Evolutionary conservation across 2,329 filamentous ascomycete species (phyloP), one percentile per base, ranked within the genome.

Genomic region (Penicillium olsonii): DNA sequence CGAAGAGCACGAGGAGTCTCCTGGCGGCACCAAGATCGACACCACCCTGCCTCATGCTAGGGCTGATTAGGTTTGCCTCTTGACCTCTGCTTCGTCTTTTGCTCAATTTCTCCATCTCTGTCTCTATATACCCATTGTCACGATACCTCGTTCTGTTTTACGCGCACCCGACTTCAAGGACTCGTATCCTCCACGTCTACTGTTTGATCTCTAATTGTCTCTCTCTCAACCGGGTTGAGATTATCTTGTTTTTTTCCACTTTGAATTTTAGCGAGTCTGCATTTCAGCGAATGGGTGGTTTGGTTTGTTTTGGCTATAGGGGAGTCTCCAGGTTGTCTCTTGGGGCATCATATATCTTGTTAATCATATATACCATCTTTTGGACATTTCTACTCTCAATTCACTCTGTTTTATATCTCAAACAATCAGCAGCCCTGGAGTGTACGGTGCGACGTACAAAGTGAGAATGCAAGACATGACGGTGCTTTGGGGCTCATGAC

Each of bases 241-340:
- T 37, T 26, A 14, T 45, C 6, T 8, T 45, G 6, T 8, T 35
- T 22, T 27, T 4, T 15, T 14, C 4, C 42, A 11, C 8, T 14
- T 20, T 44, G 26, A 10, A n/a, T 20, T 29, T 40, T 45, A 50
- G 47, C 47, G 47, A 38, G 2, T 50, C 15, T 45, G 47, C 47
- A 50, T 50, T 39, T 18, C 37, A 50, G 42, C 42, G 42, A 45
- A 8, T 50, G 37, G 42, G 14, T 17, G 18, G 14, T 24, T 22
- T 39, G 22, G 22, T 40, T 31, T 35, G 14, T 37, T 45, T 24
- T 38, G 41, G 17, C 8, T 15, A 20, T 14, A 34, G n/a, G 45
- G 31, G 31, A 24, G 12, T 38, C 12, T 44, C 31, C 15, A 12
- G n/a, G 10, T n/a, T 37, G 22, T 17, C 17, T 29, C 15, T 27